Evolutionary conservation across 2,329 filamentous ascomycete species (phyloP), one percentile per base, ranked within the genome.

Genomic region (Hymenoscyphus salicellus): DNA sequence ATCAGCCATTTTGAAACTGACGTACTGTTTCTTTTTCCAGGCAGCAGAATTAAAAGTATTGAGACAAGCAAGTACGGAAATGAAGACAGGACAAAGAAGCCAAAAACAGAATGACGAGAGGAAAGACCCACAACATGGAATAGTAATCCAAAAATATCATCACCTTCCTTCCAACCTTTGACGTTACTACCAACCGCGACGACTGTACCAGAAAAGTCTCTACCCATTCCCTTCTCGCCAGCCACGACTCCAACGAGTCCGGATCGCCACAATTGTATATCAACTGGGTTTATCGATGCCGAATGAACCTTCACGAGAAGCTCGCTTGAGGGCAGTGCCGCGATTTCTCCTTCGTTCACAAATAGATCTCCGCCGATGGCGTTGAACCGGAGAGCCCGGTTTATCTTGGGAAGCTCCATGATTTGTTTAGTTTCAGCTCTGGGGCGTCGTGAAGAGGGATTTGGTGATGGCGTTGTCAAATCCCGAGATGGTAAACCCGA

Each of bases 81-180:
- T 4, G 20, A 26, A 26, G 43, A 4, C 8, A 23, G n/a, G 3
- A 36, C 23, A 49, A 46, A 8, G 2, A 20, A 46, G n/a, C 43
- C 5, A 43, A 46, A n/a, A 43, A n/a, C n/a, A 20, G n/a, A n/a
- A 20, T n/a, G 26, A 26, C n/a, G 20, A 23, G 43, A 23, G 11
- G 23, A 52, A 23, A 52, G 46, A 46, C 72, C 67, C 63, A 73
- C 71, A 55, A 66, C 57, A 36, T 71, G 66, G 33, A 73, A 73
- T 4, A 73, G 55, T 23, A 78, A 64, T 26, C 75, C 74, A 64
- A 78, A 75, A 52, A 79, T 70, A 17, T 75, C 73, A 59, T 79
- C 77, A 7, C 78, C 78, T 8, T 72, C 65, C n/a, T 71, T 62
- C 64, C 76, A 74, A 7, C 71, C 72, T 8, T 66, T 73, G 10